These are phyloP conservation scores for Chloris gayana DNA, from an alignment of 176 grass and related monocot genomes.

Conservation along the genomic window DNA sequence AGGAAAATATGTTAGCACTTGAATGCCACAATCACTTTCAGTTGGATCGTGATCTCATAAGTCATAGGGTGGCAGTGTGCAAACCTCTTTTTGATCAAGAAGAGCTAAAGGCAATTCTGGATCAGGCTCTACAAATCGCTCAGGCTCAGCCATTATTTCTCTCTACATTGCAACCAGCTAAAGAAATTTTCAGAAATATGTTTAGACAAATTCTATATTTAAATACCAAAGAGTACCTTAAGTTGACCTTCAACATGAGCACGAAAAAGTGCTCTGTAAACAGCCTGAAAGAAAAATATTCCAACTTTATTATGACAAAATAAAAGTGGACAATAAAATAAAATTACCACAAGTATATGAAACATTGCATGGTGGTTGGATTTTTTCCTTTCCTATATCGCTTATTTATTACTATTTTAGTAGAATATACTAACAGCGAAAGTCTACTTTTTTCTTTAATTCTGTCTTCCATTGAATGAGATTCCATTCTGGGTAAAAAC, in stretches of 20 bases:
- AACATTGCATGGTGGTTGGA: not conserved
- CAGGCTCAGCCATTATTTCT: constrained; percentile 96
- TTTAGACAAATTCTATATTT: constrained; percentile 28
- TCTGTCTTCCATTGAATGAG: not conserved
- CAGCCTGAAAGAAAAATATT: constrained; percentile 64
- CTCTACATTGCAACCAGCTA: constrained; percentile 68
- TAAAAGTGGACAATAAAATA: constrained; percentile 21
- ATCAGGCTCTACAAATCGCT: constrained; percentile 97
- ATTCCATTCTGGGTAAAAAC: not conserved
- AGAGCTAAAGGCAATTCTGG: constrained; percentile 95
- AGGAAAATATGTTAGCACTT: constrained; percentile 3
- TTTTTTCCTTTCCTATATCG: not conserved
- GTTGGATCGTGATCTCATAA: constrained; percentile 21
- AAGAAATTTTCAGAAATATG: constrained; percentile 40
- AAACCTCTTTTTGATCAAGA: constrained; percentile 99
- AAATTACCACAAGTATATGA: not conserved
- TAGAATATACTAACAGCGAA: not conserved
- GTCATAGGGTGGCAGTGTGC: constrained; percentile 23
- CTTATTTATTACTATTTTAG: constrained; percentile 4
- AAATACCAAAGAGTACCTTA: constrained; percentile 65
- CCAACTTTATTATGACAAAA: constrained; percentile 28
- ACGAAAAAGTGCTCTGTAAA: constrained; percentile 87
- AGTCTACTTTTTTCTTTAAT: not conserved
- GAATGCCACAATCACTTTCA: constrained; percentile 11
- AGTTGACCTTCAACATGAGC: constrained; percentile 99